These are phyloP conservation scores for Lodderomyces metapsilosis DNA, from an alignment of 1,139 yeast genomes.

Conservation along the genomic window DNA sequence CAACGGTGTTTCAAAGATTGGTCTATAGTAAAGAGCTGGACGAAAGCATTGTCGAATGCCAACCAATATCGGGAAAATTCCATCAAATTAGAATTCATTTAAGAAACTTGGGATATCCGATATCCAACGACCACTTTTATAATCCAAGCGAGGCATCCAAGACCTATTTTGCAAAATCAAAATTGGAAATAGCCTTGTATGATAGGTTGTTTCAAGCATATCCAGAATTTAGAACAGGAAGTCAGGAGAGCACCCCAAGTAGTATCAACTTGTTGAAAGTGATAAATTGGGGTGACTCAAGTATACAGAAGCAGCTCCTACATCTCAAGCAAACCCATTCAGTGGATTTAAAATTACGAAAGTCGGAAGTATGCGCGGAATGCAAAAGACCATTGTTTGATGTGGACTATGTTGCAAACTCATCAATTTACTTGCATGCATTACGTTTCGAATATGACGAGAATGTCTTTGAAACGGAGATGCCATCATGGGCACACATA, in stretches of 20 bases:
- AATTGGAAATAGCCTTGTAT: slow-evolving; percentile 31
- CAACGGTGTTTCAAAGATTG: slow-evolving; percentile 32
- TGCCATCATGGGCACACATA: slow-evolving; percentile 38
- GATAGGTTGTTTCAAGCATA: slow-evolving; percentile 17
- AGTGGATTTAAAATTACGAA: background rate
- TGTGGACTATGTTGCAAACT: slow-evolving; percentile 11
- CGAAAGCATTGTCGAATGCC: slow-evolving; percentile 61
- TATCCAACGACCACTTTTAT: slow-evolving; percentile 65
- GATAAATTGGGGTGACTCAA: slow-evolving; percentile 17
- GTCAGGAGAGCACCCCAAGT: slow-evolving; percentile 5
- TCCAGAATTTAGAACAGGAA: slow-evolving; percentile 15
- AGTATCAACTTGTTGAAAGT: slow-evolving; percentile 18
- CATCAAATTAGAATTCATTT: slow-evolving; percentile 80
- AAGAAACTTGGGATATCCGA: slow-evolving; percentile 64
- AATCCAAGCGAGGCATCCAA: slow-evolving; percentile 20
- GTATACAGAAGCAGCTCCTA: slow-evolving; percentile 10
- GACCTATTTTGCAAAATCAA: slow-evolving; percentile 19
- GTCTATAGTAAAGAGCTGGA: slow-evolving; percentile 25
- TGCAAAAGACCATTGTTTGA: slow-evolving; percentile 44
- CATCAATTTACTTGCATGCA: slow-evolving; percentile 58
- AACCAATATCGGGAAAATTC: slow-evolving; percentile 71
- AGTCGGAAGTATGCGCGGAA: slow-evolving; percentile 26
- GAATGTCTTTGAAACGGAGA: slow-evolving; percentile 27
- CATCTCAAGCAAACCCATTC: slow-evolving; percentile 19
- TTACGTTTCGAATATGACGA: slow-evolving; percentile 15